phyloP scores from a whole-genome alignment of 129 eudicot species.

The Artemisia annua region DNA sequence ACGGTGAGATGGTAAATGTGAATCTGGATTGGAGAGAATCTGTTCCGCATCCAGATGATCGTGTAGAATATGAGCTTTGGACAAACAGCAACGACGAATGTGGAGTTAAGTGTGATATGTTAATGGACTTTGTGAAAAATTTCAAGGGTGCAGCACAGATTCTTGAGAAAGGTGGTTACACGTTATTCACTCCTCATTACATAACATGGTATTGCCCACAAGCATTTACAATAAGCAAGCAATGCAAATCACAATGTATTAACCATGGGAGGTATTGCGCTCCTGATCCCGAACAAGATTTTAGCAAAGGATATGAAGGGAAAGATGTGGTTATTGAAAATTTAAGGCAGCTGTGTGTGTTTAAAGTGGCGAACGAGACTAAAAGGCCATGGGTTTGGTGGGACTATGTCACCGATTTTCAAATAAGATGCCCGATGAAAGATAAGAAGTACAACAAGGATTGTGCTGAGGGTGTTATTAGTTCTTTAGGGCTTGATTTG shows the following conservation, averaged over 20 bases:
- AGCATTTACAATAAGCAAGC: slow-evolving; percentile 81
- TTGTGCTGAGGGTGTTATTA: slow-evolving; percentile 80
- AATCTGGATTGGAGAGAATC: slow-evolving; percentile 98
- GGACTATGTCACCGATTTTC: slow-evolving; percentile 97
- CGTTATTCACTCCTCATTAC: slow-evolving; percentile 90
- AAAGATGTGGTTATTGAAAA: slow-evolving; percentile 91
- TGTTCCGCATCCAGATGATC: slow-evolving; percentile 98
- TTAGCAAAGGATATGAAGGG: slow-evolving; percentile 83
- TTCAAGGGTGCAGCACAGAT: slow-evolving; percentile 95
- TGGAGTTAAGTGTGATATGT: slow-evolving; percentile 86
- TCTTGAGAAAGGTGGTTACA: slow-evolving; percentile 90
- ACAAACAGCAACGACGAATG: slow-evolving; percentile 93
- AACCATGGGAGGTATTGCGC: slow-evolving; percentile 97
- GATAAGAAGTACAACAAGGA: slow-evolving; percentile 91
- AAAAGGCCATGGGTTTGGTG: slow-evolving; percentile 95
- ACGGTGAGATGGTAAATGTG: slow-evolving; percentile 82
- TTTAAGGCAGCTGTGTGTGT: slow-evolving; percentile 84
- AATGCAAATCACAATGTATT: slow-evolving; percentile 88
- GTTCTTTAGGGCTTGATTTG: slow-evolving; percentile 80
- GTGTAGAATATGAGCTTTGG: slow-evolving; percentile 96
- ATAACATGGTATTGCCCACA: slow-evolving; percentile 97
- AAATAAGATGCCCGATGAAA: slow-evolving; percentile 96
- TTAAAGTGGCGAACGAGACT: slow-evolving; percentile 74
- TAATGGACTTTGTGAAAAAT: slow-evolving; percentile 82
- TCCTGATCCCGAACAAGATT: slow-evolving; percentile 97